Percentiles rank a stretch among this genome's conserved stretches.
These are phyloP conservation scores for Penicillium expansum DNA, from an alignment of 2,329 filamentous ascomycete genomes.

Conservation along the genomic window DNA sequence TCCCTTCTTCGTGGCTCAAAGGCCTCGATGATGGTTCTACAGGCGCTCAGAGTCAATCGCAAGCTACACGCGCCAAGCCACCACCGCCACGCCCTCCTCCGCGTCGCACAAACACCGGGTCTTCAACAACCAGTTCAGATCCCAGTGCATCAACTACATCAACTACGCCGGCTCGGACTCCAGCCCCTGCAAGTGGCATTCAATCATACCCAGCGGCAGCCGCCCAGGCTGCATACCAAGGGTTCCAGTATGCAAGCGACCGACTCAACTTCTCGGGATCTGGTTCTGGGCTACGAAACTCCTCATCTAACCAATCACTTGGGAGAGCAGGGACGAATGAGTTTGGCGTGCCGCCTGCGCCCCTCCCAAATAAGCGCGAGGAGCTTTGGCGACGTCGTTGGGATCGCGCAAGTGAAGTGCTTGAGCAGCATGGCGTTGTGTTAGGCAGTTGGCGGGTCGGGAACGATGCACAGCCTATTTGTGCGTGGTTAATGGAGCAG, in stretches of 20 bases:
- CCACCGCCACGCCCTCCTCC: constrained; percentile 33
- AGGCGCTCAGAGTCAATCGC: constrained; percentile 5
- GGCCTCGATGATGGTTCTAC: not conserved
- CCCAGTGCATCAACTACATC: constrained; percentile 11
- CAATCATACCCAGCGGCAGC: constrained; percentile 29
- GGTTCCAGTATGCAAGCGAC: constrained; percentile 33
- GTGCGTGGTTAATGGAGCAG: constrained; percentile 43
- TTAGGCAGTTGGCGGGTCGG: constrained; percentile 49
- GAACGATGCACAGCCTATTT: constrained; percentile 45
- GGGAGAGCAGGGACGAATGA: constrained; percentile 13
- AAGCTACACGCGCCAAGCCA: constrained; percentile 22
- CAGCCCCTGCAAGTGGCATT: constrained; percentile 16
- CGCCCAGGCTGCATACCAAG: constrained; percentile 29
- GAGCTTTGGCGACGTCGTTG: constrained; percentile 51
- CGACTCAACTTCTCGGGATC: constrained; percentile 25
- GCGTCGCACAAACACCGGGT: constrained; percentile 31
- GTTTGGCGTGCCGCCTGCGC: constrained; percentile 23
- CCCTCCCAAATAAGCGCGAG: constrained; percentile 47
- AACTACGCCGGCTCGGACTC: constrained; percentile 3
- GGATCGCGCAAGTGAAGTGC: constrained; percentile 45
- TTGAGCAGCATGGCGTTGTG: constrained; percentile 43
- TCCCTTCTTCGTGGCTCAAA: constrained; percentile 5
- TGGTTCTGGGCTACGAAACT: constrained; percentile 18
- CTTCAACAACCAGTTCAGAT: constrained; percentile 18
- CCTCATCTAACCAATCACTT: constrained; percentile 20